Evolutionary conservation across 1,284 basidiomycete genomes (phyloP).

Genomic region (Ceratobasidium sp.): DNA sequence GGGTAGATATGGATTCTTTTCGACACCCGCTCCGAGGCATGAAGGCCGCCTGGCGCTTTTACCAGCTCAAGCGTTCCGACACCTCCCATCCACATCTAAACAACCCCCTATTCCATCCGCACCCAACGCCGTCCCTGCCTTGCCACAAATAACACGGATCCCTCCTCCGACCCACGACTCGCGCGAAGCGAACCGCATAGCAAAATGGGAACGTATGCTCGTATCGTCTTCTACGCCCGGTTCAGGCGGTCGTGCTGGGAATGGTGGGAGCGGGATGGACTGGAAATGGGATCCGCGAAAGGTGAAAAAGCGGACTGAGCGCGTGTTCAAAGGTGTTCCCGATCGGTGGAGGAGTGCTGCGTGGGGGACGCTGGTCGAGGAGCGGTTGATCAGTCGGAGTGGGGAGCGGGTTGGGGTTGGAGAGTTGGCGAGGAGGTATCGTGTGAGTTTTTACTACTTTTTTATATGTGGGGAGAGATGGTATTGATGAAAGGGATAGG

Average conservation of each 20-base stretch:
- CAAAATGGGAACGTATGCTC: constrained; percentile 92
- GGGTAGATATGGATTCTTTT: constrained; percentile 87
- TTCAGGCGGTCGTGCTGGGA: constrained; percentile 59
- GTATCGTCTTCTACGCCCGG: constrained; percentile 66
- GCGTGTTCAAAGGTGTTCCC: constrained; percentile 95
- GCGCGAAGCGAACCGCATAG: constrained; percentile 79
- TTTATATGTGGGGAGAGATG: constrained; percentile 51
- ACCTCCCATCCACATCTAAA: constrained; percentile 67
- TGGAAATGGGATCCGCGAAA: constrained; percentile 56
- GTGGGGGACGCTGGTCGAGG: constrained; percentile 80
- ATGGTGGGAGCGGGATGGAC: constrained; percentile 79
- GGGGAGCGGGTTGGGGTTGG: constrained; percentile 50
- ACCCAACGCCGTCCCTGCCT: constrained; percentile 61
- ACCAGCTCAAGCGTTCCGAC: constrained; percentile 71
- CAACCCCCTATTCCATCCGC: constrained; percentile 59
- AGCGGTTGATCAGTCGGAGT: constrained; percentile 11
- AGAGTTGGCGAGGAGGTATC: constrained; percentile 65
- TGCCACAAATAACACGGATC: constrained; percentile 61
- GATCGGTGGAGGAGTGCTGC: constrained; percentile 95
- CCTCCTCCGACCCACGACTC: constrained; percentile 51
- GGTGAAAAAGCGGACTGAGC: constrained; percentile 63
- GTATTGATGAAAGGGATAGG: constrained; percentile 53
- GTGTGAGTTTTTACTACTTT: constrained; percentile 51
- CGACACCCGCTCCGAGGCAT: constrained; percentile 66
- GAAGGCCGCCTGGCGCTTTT: constrained; percentile 83